Evolutionary conservation across 2,329 filamentous ascomycete genomes (phyloP), one percentile per base, ranked within the genome.

Genomic region (Ramularia endophylla): DNA sequence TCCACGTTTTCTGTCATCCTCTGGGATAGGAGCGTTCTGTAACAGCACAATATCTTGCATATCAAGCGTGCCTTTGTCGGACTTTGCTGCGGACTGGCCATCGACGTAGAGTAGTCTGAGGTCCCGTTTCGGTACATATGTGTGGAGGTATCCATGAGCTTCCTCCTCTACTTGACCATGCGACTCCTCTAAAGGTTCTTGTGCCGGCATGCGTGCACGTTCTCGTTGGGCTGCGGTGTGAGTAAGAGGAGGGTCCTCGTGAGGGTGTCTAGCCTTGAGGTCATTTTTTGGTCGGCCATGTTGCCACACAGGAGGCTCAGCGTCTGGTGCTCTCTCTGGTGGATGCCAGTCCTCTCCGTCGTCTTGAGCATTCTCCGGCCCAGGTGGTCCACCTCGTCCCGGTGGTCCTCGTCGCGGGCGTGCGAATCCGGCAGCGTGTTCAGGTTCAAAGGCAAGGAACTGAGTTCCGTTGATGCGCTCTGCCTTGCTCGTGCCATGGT

Each of bases 401-500:
- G 41, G 51, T 36, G 46, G 47, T n/a, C 43, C 41, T 18, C 36
- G 41, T 5, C 38, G 44, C 7, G 53, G 50, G 13, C 60, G 59
- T 30, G 82, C 79, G 62, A 88, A 87, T 2, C 69, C 57, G 50
- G 83, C 69, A 0, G 83, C 80, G 61, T 88, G 85, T 53, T 88
- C 83, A 3, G 82, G 73, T 58, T 88, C 84, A 55, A 87, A 88
- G 0, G 85, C 84, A 1, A 88, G 67, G 83, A 84, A 87, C 53
- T 87, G 80, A 3, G 71, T 73, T 0, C 70, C 73, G 2, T 63
- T 60, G 0, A 84, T 71, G 0, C 70, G 65, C 1, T 71, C 60
- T 1, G 65, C 51, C 0, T 55, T 59, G 7, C 50, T 51, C 0
- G 71, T 72, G 9, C 85, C 84, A 56, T 88, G 84, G 53, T 87